phyloP scores from a whole-genome alignment of 257 asterid genomes.

The Salvia hispanica region DNA sequence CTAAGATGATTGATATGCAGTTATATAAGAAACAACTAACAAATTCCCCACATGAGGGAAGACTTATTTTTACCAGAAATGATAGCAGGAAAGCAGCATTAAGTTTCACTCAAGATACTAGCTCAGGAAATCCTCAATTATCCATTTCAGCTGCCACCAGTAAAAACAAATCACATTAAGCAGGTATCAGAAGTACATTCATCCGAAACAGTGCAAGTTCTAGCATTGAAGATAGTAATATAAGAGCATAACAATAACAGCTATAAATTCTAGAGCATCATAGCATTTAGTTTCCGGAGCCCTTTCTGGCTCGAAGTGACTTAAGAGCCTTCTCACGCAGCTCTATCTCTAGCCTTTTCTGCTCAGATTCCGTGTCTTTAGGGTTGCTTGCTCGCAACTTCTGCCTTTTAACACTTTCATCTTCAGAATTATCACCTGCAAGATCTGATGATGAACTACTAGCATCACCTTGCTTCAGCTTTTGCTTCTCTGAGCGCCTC shows the following conservation, averaged over 20 bases:
- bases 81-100: constrained; percentile 88
- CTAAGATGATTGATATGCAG: constrained; percentile 26
- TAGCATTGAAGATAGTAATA: constrained; percentile 37
- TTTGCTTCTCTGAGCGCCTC: constrained; percentile 62
- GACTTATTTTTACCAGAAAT: constrained; percentile 72
- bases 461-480: constrained; percentile 54
- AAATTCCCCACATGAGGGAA: constrained; percentile 56
- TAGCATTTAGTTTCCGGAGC: constrained; percentile 52
- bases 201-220: constrained; percentile 48
- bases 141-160: constrained; percentile 89
- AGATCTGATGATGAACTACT: constrained; percentile 56
- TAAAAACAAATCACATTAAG: constrained; percentile 80
- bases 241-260: constrained; percentile 36
- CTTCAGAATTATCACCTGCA: constrained; percentile 55
- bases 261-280: constrained; percentile 40
- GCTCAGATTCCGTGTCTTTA: constrained; percentile 57
- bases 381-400: constrained; percentile 37
- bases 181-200: constrained; percentile 51
- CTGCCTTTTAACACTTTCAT: constrained; percentile 47
- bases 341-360: constrained; percentile 88
- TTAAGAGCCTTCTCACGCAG: constrained; percentile 97
- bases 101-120: constrained; percentile 80
- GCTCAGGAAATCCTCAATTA: constrained; percentile 84
- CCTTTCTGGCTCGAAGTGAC: constrained; percentile 89
- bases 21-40: constrained; percentile 38